These are phyloP conservation scores for Mycena metata DNA, from an alignment of 768 basidiomycete species.

Conservation along the genomic window DNA sequence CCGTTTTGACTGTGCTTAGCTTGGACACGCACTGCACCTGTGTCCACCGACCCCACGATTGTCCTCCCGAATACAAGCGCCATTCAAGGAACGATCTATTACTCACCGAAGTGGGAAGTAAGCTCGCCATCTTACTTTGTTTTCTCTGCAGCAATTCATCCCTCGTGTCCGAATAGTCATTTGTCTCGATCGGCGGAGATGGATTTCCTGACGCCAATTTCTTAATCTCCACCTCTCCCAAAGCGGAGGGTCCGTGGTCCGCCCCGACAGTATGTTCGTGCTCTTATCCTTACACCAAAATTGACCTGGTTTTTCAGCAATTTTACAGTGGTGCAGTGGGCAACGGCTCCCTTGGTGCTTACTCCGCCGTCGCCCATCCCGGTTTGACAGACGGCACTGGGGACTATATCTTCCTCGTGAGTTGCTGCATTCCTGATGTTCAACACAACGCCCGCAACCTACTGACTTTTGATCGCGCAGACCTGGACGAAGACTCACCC, in stretches of 20 bases:
- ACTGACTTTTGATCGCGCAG: background rate
- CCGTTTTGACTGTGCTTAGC: background rate
- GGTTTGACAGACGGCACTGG: slow-evolving; percentile 31
- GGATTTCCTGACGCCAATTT: slow-evolving; percentile 33
- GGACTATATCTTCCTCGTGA: slow-evolving; percentile 35
- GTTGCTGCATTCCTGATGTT: background rate
- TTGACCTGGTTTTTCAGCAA: no score
- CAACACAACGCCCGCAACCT: no score
- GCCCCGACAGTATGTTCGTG: background rate
- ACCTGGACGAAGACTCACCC: slow-evolving; percentile 25
- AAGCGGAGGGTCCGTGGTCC: slow-evolving; percentile 30
- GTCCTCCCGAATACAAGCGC: slow-evolving; percentile 19
- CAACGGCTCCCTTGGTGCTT: slow-evolving; percentile 29
- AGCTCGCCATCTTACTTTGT: background rate
- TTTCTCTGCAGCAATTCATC: background rate
- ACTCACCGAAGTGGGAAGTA: slow-evolving; percentile 26
- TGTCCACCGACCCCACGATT: slow-evolving; percentile 7
- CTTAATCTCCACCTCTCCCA: slow-evolving; percentile 30
- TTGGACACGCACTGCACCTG: slow-evolving; percentile 21
- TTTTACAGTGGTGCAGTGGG: slow-evolving; percentile 26
- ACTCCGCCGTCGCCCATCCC: slow-evolving; percentile 29
- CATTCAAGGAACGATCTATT: slow-evolving; percentile 29
- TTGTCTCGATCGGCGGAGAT: slow-evolving; percentile 34
- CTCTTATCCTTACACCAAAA: background rate
- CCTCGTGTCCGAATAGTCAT: slow-evolving; percentile 6